A percentile compares a stretch with the other conserved stretches of the same genome.
Conservation (phyloP, 1,284 basidiomycete species). For the Leccinum olivaceoglutinosum region DNA sequence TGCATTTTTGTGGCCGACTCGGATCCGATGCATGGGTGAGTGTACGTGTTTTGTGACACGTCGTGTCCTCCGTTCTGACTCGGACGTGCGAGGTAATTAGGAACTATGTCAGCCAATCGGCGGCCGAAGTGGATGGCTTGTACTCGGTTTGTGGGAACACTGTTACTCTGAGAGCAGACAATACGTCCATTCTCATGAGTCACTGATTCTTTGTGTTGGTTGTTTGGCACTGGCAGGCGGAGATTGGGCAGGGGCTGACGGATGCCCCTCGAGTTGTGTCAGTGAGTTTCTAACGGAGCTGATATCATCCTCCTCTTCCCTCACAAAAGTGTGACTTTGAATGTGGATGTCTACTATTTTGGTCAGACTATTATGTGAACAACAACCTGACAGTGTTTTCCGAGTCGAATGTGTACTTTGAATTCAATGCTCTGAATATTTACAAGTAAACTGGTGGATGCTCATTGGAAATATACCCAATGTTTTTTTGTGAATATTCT, state of each 20-base stretch:
- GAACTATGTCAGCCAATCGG: too few relatives aligned
- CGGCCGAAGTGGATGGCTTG: too few relatives aligned
- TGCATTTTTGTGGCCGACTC: too few relatives aligned
- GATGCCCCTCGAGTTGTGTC: constrained; percentile 30
- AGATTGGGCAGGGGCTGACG: constrained; percentile 36
- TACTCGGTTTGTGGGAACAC: too few relatives aligned
- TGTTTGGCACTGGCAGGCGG: too few relatives aligned
- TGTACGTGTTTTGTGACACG: too few relatives aligned
- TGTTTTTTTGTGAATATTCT: background rate
- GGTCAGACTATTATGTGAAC: constrained; percentile 15
- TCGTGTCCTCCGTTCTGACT: too few relatives aligned
- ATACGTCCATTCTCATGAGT: too few relatives aligned
- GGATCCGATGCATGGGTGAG: too few relatives aligned
- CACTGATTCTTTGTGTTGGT: too few relatives aligned
- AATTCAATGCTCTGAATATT: constrained; percentile 25
- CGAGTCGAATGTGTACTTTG: constrained; percentile 21
- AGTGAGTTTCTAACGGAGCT: constrained; percentile 22
- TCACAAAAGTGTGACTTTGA: background rate
- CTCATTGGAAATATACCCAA: background rate
- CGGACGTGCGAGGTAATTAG: too few relatives aligned
- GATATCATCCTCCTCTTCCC: background rate
- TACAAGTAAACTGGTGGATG: constrained; percentile 11
- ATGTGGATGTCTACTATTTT: background rate
- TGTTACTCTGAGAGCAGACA: too few relatives aligned
- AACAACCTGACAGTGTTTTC: constrained; percentile 16